Conservation (phyloP, 306 rosid species). For the Malus sylvestris region DNA sequence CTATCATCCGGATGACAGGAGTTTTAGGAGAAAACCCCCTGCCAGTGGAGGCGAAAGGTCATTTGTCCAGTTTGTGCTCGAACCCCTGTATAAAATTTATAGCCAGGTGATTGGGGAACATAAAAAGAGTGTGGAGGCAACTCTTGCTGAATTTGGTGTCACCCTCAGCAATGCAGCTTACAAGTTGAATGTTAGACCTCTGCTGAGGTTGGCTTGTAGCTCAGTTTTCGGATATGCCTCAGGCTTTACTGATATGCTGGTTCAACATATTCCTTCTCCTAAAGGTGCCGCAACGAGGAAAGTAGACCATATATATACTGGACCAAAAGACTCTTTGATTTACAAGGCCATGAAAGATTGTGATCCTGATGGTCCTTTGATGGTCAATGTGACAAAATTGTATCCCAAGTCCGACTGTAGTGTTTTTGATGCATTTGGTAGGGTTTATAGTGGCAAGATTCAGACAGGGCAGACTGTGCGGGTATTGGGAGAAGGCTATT, state of each 20-base stretch:
- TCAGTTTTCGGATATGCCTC: slow-evolving; percentile 86
- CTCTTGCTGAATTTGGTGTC: slow-evolving; percentile 92
- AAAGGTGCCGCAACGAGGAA: slow-evolving; percentile 72
- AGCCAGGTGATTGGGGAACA: slow-evolving; percentile 98
- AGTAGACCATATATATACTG: slow-evolving; percentile 82
- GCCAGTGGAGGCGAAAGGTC: slow-evolving; percentile 87
- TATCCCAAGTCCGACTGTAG: slow-evolving; percentile 98
- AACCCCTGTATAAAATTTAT: slow-evolving; percentile 86
- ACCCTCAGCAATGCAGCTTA: slow-evolving; percentile 91
- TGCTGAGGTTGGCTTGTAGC: slow-evolving; percentile 93
- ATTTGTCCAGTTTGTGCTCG: slow-evolving; percentile 89
- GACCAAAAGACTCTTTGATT: slow-evolving; percentile 78
- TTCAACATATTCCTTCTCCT: slow-evolving; percentile 91
- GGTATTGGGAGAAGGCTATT: slow-evolving; percentile 95
- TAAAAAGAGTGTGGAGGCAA: slow-evolving; percentile 95
- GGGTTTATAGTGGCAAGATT: slow-evolving; percentile 90
- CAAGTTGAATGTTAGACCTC: slow-evolving; percentile 87
- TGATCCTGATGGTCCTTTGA: slow-evolving; percentile 77
- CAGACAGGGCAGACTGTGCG: slow-evolving; percentile 93
- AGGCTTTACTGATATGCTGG: slow-evolving; percentile 95
- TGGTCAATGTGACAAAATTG: slow-evolving; percentile 87
- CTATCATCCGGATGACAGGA: slow-evolving; percentile 72
- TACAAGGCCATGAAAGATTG: slow-evolving; percentile 84
- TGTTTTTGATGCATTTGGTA: slow-evolving; percentile 96
- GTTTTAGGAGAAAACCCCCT: slow-evolving; percentile 82